Evolutionary conservation across 2,329 filamentous ascomycete genomes (phyloP), one percentile per base, ranked within the genome.

Genomic region (Penicillium brasilianum): DNA sequence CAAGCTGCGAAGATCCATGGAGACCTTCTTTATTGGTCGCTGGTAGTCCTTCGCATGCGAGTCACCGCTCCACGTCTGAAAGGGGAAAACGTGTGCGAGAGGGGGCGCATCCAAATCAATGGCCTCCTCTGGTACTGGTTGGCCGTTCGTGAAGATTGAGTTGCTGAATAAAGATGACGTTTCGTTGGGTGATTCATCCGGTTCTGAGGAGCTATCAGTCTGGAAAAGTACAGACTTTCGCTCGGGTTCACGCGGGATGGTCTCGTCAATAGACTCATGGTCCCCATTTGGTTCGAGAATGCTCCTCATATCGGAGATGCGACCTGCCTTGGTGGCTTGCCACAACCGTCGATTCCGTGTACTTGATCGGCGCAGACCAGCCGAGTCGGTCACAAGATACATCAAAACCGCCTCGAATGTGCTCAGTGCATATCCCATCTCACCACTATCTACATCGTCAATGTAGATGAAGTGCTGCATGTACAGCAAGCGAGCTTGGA

Each of bases 381-480:
- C 88, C 0, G 94, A 96, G 72, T 96, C 93, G 62, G 88, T 86
- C 9, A 89, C 86, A 2, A 99, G 85, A 74, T 99, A 98, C 1
- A 92, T 88, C 36, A 99, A 78, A 0, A 99, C 95, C 7, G 93
- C 95, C 76, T 99, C 95, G 62, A 98, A 92, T 0, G 95, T 99
- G 76, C 94, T 98, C 54, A 99, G 78, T 0, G 94, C 93, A 76
- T 99, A 99, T 9, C 95, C 95, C 82, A 96, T 90, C 78, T 99
- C 95, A 52, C 95, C 95, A 63, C 88, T 96, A 67, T 99, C 95
- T 9, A 99, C 93, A 77, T 99, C 95, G 69, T 98, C 95, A 54
- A 97, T 93, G 77, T 97, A 99, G 67, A 97, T 95, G 73, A 97
- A 99, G 71, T 96, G 92, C 46, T 94, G 90, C 84, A 98, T 97